Evolutionary conservation across 345 rosid genomes (phyloP).

Genomic region (Erucastrum elatum): DNA sequence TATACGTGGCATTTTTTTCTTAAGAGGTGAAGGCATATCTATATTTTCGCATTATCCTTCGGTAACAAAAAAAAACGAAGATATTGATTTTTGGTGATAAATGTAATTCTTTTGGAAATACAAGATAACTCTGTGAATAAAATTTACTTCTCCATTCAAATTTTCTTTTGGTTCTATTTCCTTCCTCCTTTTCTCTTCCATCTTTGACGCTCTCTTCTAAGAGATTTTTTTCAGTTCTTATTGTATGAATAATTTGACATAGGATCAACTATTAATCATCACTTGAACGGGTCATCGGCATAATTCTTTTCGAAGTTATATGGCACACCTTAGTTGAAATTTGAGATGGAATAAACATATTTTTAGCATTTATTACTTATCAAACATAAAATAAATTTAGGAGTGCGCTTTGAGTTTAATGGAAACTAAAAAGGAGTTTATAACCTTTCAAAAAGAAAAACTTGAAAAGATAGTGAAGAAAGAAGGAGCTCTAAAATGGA

Average conservation of each 20-base stretch:
- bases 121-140: background rate
- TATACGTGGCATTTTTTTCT: background rate
- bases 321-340: background rate
- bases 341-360: conserved; percentile 7
- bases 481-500: conserved; percentile 45
- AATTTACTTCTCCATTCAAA: background rate
- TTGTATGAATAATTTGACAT: background rate
- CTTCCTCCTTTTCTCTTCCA: background rate
- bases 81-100: background rate
- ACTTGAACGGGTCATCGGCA: background rate
- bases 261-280: background rate
- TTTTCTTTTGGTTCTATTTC: background rate
- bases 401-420: background rate
- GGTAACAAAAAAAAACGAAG: background rate
- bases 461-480: conserved; percentile 52
- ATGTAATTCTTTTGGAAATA: background rate
- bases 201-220: background rate
- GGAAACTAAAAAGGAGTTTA: background rate
- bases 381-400: background rate
- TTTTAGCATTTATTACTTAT: background rate
- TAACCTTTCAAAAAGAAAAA: conserved; percentile 20
- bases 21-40: background rate
- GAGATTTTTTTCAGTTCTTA: background rate
- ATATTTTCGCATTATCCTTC: background rate
- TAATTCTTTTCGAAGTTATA: background rate